Evolutionary conservation across 2,329 filamentous ascomycete species (phyloP), one percentile per base, ranked within the genome.

Genomic region (Neonectria sp.): DNA sequence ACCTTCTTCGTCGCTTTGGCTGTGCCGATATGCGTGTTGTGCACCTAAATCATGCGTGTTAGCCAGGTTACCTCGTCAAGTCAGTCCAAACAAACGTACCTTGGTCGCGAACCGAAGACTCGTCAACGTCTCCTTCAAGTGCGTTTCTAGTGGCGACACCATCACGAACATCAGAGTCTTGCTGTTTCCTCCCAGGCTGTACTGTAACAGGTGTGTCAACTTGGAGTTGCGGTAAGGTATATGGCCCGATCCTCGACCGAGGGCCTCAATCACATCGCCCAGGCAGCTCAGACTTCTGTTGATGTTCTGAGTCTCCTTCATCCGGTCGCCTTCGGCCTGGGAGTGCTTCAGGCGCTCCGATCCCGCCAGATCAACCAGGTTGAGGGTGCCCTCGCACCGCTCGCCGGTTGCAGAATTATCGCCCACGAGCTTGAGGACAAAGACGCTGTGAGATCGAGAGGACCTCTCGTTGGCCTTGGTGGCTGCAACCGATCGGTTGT

Each of bases 121-220:
- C 51, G 95, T 97, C 79, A 98, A 85, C 3, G 95, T 98, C 86
- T 99, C 96, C 76, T 92, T 93, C 71, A 98, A 85, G 83, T 98
- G 96, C 6, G 91, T 93, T 83, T 97, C 93, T 66, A 98, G 85
- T 37, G 96, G 96, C 74, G 93, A 96, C 63, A 97, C 93, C 95
- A 98, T 98, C 79, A 98, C 94, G 80, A 99, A 97, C 96, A 99
- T 99, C 75, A 99, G 91, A 1, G 96, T 99, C 83, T 98, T 97
- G 74, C 93, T 96, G 80, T 97, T 98, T 17, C 96, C 96, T 4
- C 96, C 95, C 8, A 99, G 86, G 3, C 94, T 97, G 78, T 96
- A 97, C 88, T 98, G 94, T 43, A 99, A 88, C 53, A 99, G 87
- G 78, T 98, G 97, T 9, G 96, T 99, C 71, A 99, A 87, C 88